Percentiles rank a stretch among this genome's conserved stretches.
These are phyloP conservation scores for Kokia cookei DNA, from an alignment of 441 rosid genomes.

Conservation along the genomic window DNA sequence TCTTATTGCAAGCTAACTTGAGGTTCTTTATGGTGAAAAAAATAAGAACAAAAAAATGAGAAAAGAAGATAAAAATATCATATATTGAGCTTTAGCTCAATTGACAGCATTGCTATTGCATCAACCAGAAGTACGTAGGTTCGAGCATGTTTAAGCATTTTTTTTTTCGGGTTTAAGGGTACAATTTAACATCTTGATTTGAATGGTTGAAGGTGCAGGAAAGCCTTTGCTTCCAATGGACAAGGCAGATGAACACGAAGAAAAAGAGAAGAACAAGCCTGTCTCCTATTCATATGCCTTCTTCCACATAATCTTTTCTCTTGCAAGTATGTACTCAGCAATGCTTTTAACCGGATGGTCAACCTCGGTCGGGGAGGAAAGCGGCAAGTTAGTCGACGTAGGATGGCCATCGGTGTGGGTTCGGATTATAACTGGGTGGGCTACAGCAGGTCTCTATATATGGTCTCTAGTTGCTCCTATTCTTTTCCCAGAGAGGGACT, in stretches of 20 bases:
- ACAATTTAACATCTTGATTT: neutral
- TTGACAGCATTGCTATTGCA: no score
- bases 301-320: constrained; percentile 95
- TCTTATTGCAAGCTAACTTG: neutral
- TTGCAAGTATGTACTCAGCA: constrained; percentile 95
- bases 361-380: constrained; percentile 83
- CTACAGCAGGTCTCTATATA: constrained; percentile 74
- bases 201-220: constrained; percentile 24
- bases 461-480: constrained; percentile 91
- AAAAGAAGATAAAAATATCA: neutral
- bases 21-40: neutral
- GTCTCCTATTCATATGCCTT: constrained; percentile 86
- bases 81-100: neutral
- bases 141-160: no score
- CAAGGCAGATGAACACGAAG: constrained; percentile 60
- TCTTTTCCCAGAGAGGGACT: constrained; percentile 86
- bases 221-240: constrained; percentile 90
- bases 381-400: constrained; percentile 83
- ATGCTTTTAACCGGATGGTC: constrained; percentile 98
- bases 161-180: neutral
- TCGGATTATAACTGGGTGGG: constrained; percentile 73
- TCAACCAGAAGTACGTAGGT: no score
- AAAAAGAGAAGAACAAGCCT: constrained; percentile 64
- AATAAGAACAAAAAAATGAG: neutral
- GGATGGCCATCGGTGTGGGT: constrained; percentile 98